Evolutionary conservation across 345 rosid species (phyloP).

Genomic region (Viola odorata): DNA sequence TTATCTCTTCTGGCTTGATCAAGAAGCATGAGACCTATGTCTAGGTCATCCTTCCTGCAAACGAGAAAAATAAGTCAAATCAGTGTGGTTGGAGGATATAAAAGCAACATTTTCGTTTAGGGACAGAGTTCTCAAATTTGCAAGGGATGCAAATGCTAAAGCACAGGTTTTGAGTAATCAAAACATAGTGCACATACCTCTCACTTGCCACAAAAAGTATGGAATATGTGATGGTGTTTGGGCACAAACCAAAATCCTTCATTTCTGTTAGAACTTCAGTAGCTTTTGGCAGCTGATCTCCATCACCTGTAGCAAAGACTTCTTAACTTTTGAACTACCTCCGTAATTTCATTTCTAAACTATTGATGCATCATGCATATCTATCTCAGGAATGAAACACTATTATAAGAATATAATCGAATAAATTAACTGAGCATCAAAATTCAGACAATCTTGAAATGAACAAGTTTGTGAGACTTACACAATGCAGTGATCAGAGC

Average conservation of each 20-base stretch:
- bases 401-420: not conserved
- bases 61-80: conserved; percentile 6
- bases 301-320: conserved; percentile 58
- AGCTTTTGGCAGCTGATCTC: conserved; percentile 73
- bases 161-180: conserved; percentile 4
- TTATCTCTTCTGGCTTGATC: conserved; percentile 69
- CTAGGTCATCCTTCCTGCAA: conserved; percentile 76
- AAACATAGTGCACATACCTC: conserved; percentile 36
- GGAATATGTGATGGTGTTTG: conserved; percentile 77
- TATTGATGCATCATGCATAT: too few relatives aligned
- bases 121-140: conserved; percentile 1
- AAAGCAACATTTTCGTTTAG: not conserved
- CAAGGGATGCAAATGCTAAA: conserved; percentile 3
- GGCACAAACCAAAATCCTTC: conserved; percentile 48
- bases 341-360: not conserved
- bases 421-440: not conserved
- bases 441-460: conserved; percentile 1
- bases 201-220: conserved; percentile 79
- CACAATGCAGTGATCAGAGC: conserved; percentile 86
- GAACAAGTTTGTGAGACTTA: conserved; percentile 34
- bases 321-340: conserved; percentile 1
- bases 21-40: conserved; percentile 54
- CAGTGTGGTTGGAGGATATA: not conserved
- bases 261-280: conserved; percentile 73
- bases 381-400: not conserved